Evolutionary conservation across 495 filamentous ascomycete species (phyloP).

Genomic region (Beverwykella pulmonaria): DNA sequence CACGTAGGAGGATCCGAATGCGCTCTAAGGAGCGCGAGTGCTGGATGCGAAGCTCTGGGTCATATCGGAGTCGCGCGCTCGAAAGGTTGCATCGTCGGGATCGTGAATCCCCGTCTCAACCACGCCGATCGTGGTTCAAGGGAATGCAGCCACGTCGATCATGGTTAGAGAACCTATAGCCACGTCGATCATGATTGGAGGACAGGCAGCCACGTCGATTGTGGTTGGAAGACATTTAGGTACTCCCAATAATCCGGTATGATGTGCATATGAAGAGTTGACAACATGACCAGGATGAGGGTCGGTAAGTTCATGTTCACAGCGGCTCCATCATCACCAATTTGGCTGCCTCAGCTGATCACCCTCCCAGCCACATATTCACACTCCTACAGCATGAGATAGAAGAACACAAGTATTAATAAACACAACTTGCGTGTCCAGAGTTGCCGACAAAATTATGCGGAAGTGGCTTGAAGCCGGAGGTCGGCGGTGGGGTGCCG

Average conservation of each 20-base stretch:
- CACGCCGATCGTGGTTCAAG: conserved; percentile 3
- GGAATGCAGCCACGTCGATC: conserved; percentile 16
- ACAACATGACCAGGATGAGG: not conserved
- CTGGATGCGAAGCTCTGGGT: conserved; percentile 1
- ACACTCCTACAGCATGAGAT: not conserved
- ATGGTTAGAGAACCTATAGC: not conserved
- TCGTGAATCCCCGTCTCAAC: conserved; percentile 19
- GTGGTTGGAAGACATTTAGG: not conserved
- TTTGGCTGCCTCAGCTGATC: too few relatives aligned
- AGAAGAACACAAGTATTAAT: not conserved
- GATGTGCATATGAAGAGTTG: not conserved
- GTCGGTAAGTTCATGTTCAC: too few relatives aligned
- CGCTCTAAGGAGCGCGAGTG: not conserved
- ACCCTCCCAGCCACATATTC: not conserved
- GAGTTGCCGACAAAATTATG: not conserved
- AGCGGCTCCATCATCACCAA: too few relatives aligned
- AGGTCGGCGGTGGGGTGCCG: conserved; percentile 3
- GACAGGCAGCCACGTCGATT: conserved; percentile 16
- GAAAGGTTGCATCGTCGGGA: conserved; percentile 30
- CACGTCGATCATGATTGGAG: conserved; percentile 10
- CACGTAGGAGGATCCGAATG: not conserved
- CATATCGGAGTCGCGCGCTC: conserved; percentile 9
- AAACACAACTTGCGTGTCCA: not conserved
- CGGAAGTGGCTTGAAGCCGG: not conserved
- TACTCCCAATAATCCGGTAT: too few relatives aligned